Conservation (phyloP, 495 filamentous ascomycete species). For the Bacidia rubella region DNA sequence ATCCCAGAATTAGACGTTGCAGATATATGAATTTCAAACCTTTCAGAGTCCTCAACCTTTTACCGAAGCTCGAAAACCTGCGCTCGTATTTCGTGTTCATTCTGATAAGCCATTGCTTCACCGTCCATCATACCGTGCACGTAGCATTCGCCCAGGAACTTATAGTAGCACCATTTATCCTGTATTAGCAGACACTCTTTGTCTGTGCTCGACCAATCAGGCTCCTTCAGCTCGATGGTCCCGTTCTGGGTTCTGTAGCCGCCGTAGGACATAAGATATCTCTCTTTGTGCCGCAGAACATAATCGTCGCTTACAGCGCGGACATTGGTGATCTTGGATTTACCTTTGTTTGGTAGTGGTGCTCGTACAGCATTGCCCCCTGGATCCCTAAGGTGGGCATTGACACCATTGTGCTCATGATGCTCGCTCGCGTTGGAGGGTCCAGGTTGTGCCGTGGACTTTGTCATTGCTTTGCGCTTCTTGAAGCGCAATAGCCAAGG, state of each 20-base stretch:
- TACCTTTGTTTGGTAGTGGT: not conserved
- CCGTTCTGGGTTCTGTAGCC: not conserved
- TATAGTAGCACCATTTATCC: conserved; percentile 4
- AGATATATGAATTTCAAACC: too few relatives aligned
- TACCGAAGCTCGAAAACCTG: conserved; percentile 8
- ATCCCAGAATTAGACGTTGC: not conserved
- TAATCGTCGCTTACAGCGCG: not conserved
- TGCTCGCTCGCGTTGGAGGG: too few relatives aligned
- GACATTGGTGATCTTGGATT: not conserved
- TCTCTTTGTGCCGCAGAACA: not conserved
- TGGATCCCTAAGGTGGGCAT: too few relatives aligned
- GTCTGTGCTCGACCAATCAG: not conserved
- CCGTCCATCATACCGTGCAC: conserved; percentile 29
- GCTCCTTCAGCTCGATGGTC: not conserved
- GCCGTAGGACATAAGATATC: not conserved
- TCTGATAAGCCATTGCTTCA: conserved; percentile 20
- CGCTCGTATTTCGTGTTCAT: not conserved
- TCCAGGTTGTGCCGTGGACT: not conserved
- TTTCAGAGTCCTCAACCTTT: conserved; percentile 15
- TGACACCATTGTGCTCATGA: not conserved
- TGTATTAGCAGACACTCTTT: not conserved
- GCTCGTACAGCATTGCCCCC: too few relatives aligned
- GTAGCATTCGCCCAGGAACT: conserved; percentile 24
- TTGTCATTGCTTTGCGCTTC: not conserved
- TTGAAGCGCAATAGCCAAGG: not conserved